Evolutionary conservation across 768 basidiomycete genomes (phyloP).

Genomic region (Tricholoma terreum): DNA sequence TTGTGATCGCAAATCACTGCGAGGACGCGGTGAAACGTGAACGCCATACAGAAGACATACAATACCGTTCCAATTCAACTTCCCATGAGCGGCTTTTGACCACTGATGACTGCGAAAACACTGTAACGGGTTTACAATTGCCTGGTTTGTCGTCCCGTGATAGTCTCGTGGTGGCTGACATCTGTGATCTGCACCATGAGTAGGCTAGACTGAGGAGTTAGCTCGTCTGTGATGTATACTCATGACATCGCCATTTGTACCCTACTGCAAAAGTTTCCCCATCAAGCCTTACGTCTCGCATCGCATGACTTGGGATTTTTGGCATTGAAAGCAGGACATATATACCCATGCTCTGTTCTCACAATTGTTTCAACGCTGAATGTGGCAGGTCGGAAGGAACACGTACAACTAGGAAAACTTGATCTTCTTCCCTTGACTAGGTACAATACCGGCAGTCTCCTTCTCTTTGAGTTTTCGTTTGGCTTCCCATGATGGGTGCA

Average conservation of each 20-base stretch:
- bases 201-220: too few relatives aligned
- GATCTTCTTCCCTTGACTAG: slow-evolving; percentile 85
- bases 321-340: background rate
- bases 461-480: slow-evolving; percentile 79
- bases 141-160: background rate
- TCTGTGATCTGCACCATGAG: too few relatives aligned
- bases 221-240: too few relatives aligned
- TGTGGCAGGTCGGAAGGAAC: background rate
- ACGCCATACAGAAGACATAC: too few relatives aligned
- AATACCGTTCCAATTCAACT: background rate
- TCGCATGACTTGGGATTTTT: background rate
- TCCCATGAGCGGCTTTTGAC: background rate
- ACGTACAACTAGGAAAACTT: slow-evolving; percentile 41
- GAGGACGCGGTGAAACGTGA: too few relatives aligned
- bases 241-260: too few relatives aligned
- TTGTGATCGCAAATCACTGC: too few relatives aligned
- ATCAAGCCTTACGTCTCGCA: too few relatives aligned
- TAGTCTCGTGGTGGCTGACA: background rate
- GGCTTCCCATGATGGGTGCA: slow-evolving; percentile 98
- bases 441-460: slow-evolving; percentile 55
- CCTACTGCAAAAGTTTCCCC: too few relatives aligned
- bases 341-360: background rate
- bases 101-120: background rate
- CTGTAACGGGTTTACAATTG: background rate
- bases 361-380: background rate